Base-by-base conservation (phyloP, 768 basidiomycete species). In the Auricularia sp. region DNA sequence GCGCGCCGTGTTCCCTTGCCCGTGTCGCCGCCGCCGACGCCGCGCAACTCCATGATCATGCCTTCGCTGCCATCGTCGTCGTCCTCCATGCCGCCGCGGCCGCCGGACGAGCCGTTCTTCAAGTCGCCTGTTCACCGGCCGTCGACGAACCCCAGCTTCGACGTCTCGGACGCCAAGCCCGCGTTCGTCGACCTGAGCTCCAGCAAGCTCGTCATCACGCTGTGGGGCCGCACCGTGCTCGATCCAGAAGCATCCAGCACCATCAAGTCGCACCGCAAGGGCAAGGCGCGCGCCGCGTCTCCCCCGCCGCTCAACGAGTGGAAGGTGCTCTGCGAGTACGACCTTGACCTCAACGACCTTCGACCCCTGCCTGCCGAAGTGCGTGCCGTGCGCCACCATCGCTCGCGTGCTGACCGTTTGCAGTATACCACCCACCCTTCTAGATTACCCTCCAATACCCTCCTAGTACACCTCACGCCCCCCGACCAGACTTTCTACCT, bases 81-180 rank as follows among this genome's bases (percentile, higher is more conserved):
- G n/a, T 35, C 34, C 34, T 59, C 56, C 6, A 3, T 21, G 18
- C 39, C 18, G n/a, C 35, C 34, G 16, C 16, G 21, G 24, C 21
- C 24, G 42, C n/a, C 33, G 10, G 34, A 21, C 34, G 42, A 29
- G 10, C 85, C 90, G 2, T 83, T 90, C 70, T 94, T 86, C 73
- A 81, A 93, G 61, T 96, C 94, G 2, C 80, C 84, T 0, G 80
- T 91, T 61, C 93, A 94, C 72, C 81, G 78, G 29, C 89, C 92
- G 3, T 95, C 94, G 1, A 94, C 89, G 0, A 90, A 93, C 72
- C 94, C 94, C 0, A 74, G 78, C 29, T 96, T 93, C 69, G 56
- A 59, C 56, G 56, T 59, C 11, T 59, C 56, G 18, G 56, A 59
- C 24, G 29, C 56, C 29, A 6, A 33, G 10, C 16, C 56, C 29